phyloP scores from a whole-genome alignment of 208 protist species.

The Wallacemonas sp. region DNA sequence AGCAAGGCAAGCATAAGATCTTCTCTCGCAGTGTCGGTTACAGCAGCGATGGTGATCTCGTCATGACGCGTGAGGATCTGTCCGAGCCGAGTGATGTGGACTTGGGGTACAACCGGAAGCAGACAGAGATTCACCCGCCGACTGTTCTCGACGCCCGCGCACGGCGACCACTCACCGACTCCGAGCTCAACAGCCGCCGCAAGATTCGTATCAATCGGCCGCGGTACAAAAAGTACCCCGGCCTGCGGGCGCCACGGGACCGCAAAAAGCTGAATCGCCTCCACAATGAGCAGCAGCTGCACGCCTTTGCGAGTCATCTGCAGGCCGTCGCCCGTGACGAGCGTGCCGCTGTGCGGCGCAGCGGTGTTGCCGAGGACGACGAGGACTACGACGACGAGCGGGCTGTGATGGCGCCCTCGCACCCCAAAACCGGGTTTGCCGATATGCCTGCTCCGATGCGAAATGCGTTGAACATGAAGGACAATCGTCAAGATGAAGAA shows the following conservation, averaged over 20 bases:
- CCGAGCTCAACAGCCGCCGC: constrained; percentile 39
- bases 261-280: constrained; percentile 79
- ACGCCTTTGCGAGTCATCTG: constrained; percentile 54
- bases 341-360: constrained; percentile 7
- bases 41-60: constrained; percentile 84
- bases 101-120: constrained; percentile 45
- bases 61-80: constrained; percentile 75
- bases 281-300: constrained; percentile 60
- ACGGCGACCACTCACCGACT: constrained; percentile 62
- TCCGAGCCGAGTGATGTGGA: constrained; percentile 81
- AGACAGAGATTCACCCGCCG: constrained; percentile 56
- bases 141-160: constrained; percentile 80
- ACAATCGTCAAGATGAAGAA: constrained; percentile 51
- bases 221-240: constrained; percentile 86
- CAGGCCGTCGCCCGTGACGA: constrained; percentile 51
- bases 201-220: constrained; percentile 47
- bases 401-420: constrained; percentile 29
- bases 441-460: constrained; percentile 60
- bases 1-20: constrained; percentile 73
- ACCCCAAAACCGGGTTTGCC: constrained; percentile 27
- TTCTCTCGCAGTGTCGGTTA: constrained; percentile 81
- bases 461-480: constrained; percentile 62
- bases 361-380: not conserved
- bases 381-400: constrained; percentile 11
- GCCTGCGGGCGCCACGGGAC: constrained; percentile 73